These are phyloP conservation scores for Coemansia javaensis DNA, from an alignment of 192 early-diverging fungal genomes.

Conservation along the genomic window DNA sequence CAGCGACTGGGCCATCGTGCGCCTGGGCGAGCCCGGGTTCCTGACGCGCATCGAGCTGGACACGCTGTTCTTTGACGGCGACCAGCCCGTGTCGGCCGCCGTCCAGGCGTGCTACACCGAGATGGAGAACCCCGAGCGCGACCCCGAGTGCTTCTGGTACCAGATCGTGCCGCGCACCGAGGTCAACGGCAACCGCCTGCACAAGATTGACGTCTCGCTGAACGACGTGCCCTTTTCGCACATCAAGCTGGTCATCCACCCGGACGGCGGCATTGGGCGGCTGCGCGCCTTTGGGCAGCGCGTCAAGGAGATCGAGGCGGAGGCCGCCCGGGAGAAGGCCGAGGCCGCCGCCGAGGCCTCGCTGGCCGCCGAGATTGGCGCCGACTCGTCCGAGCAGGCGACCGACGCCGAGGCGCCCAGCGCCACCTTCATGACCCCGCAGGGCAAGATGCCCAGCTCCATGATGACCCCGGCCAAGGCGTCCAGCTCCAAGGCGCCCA, in stretches of 20 bases:
- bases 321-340: conserved; percentile 42
- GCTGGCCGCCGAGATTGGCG: conserved; percentile 27
- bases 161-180: conserved; percentile 46
- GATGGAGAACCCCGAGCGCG: conserved; percentile 46
- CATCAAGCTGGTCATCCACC: conserved; percentile 65
- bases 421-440: not conserved
- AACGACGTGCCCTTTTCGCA: conserved; percentile 60
- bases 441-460: not conserved
- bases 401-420: conserved; percentile 4
- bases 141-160: conserved; percentile 63
- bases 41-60: conserved; percentile 75
- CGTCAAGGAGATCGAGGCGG: conserved; percentile 43
- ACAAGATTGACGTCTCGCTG: conserved; percentile 58
- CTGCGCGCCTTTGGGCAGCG: conserved; percentile 73
- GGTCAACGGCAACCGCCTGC: conserved; percentile 51
- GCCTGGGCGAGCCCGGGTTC: conserved; percentile 68
- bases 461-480: not conserved
- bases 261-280: conserved; percentile 82
- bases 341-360: conserved; percentile 44
- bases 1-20: conserved; percentile 69
- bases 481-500: no score
- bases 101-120: conserved; percentile 63
- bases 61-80: conserved; percentile 81
- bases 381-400: conserved; percentile 9
- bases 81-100: conserved; percentile 69